Base-by-base conservation (phyloP, 208 protist genomes). In the Porcisia hertigi region DNA sequence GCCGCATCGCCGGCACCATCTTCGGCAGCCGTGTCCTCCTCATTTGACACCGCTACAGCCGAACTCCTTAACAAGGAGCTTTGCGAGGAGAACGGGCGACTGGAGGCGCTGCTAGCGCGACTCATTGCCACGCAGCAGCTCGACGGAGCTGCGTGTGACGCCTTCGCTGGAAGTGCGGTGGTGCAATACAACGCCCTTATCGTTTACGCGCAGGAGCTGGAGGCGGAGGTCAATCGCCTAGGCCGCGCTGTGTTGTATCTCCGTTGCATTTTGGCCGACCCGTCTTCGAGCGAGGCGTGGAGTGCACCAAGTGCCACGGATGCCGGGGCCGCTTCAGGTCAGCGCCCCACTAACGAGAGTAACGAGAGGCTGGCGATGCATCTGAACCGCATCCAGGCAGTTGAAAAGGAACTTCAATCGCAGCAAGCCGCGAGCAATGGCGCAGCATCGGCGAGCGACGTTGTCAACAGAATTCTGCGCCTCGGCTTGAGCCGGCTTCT, bases 241-340 rank as follows among this genome's bases (percentile, higher is more conserved):
- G 87, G 87, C 6, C 54, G 71, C 2, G 84, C 85, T 25, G 84
- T 88, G 58, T 73, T 91, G 25, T 79, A 67, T 25, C 76, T 91
- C 60, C 75, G 87, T 57, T 69, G 70, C 3, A 52, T 86, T 49
- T 60, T 88, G n/a, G 53, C 79, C 12, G 73, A 71, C 12, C 59
- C 76, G 39, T 3, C 43, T 36, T 75, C 70, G 55, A 5, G 8
- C 63, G 45, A 62, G 60, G 11, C 20, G 41, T 57, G 55, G 43
- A 30, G 43, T 41, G 18, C 30, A 52, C 54, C 14, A 4, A 39
- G 30, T 71, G 54, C 8, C 25, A 7, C 12, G 2, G n/a, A 4
- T 23, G n/a, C 39, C 9, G 12, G 23, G 1, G 57, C 54, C 18
- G 3, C 11, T 20, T 25, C 58, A 20, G 52, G n/a, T 18, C 57